A percentile compares a stretch with the other conserved stretches of the same genome.
phyloP scores from a whole-genome alignment of 2,329 filamentous ascomycete genomes.

The Cladobotryum mycophilum region DNA sequence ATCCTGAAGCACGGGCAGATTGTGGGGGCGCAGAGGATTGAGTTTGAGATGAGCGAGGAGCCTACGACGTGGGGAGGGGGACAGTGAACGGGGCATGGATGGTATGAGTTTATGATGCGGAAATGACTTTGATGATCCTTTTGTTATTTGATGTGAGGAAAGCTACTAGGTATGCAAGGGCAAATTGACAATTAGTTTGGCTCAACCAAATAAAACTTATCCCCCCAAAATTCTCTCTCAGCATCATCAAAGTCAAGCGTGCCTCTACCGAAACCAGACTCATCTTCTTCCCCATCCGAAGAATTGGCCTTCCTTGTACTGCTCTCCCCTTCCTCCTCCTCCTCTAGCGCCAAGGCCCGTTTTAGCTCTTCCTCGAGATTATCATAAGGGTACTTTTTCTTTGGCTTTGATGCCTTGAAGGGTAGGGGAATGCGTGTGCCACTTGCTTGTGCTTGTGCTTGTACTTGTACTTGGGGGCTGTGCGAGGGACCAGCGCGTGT shows the following conservation, averaged over 20 bases:
- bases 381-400: neutral
- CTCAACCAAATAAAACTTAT: neutral
- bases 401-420: no score
- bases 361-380: neutral
- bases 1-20: slow-evolving; percentile 35
- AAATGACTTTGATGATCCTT: neutral
- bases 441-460: no score
- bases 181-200: neutral
- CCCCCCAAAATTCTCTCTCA: neutral
- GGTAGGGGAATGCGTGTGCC: no score
- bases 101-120: slow-evolving; percentile 2
- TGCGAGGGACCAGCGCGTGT: no score
- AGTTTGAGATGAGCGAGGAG: slow-evolving; percentile 38
- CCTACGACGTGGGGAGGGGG: slow-evolving; percentile 23
- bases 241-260: neutral
- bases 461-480: no score
- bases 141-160: no score
- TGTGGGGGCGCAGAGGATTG: slow-evolving; percentile 31
- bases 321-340: neutral
- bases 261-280: neutral
- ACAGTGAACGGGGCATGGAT: no score
- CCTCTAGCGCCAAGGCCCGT: neutral
- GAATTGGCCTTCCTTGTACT: neutral
- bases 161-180: neutral
- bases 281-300: neutral